Evolutionary conservation across 805 yeast genomes (phyloP).

Genomic region (Wickerhamiella vanderwaltii): DNA sequence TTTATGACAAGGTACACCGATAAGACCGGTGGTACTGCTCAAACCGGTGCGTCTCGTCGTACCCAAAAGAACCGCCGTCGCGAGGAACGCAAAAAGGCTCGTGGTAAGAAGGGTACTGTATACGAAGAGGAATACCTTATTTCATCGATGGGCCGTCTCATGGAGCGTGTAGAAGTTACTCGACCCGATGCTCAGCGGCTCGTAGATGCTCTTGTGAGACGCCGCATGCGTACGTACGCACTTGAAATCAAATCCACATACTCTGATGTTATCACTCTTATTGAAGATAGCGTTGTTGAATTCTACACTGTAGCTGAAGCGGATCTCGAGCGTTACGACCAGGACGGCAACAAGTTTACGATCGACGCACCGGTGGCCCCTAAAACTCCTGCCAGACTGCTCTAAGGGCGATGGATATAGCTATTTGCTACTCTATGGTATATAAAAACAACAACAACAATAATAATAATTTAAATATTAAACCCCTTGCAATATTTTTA

Average conservation of each 20-base stretch:
- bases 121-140: constrained; percentile 94
- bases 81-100: constrained; percentile 89
- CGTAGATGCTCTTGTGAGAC: constrained; percentile 63
- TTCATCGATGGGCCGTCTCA: constrained; percentile 72
- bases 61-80: constrained; percentile 87
- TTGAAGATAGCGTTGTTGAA: constrained; percentile 55
- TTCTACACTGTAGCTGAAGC: constrained; percentile 71
- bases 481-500: no score
- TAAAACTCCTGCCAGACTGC: constrained; percentile 10
- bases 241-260: constrained; percentile 61
- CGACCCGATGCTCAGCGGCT: constrained; percentile 60
- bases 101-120: constrained; percentile 95
- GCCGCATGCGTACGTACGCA: constrained; percentile 67
- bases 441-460: no score
- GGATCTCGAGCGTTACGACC: constrained; percentile 82
- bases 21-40: constrained; percentile 89
- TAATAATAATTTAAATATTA: no score
- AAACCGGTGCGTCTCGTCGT: constrained; percentile 87
- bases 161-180: constrained; percentile 68
- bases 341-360: constrained; percentile 69
- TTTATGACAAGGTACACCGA: constrained; percentile 95
- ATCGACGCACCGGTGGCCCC: constrained; percentile 31
- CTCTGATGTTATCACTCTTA: constrained; percentile 41
- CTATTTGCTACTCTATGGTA: no score
- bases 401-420: background rate